A percentile compares a stretch with the other conserved stretches of the same genome.
phyloP scores from a whole-genome alignment of 2,329 filamentous ascomycete genomes.

The Drechslerella coelobrocha region DNA sequence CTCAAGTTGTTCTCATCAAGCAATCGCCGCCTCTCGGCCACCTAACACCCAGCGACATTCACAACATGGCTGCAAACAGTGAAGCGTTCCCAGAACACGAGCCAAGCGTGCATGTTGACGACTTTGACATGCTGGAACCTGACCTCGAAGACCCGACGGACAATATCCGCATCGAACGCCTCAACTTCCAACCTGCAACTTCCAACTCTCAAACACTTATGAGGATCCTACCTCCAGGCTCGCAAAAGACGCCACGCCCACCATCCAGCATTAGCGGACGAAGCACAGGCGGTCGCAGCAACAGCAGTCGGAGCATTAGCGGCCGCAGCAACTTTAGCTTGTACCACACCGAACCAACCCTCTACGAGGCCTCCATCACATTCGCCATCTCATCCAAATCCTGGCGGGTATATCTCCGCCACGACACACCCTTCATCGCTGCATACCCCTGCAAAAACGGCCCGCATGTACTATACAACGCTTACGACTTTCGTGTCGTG shows the following conservation, averaged over 20 bases:
- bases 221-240: conserved; percentile 42
- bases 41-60: conserved; percentile 67
- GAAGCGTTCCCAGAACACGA: conserved; percentile 70
- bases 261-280: conserved; percentile 45
- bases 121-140: conserved; percentile 70
- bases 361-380: conserved; percentile 68
- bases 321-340: conserved; percentile 37
- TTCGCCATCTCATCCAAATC: conserved; percentile 68
- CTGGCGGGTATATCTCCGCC: conserved; percentile 69
- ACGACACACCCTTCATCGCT: conserved; percentile 71
- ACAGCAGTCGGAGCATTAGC: conserved; percentile 45
- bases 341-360: conserved; percentile 36
- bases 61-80: conserved; percentile 71
- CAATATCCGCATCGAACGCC: conserved; percentile 72
- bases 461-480: conserved; percentile 74
- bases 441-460: conserved; percentile 70
- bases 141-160: conserved; percentile 67
- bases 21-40: conserved; percentile 65
- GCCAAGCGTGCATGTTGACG: conserved; percentile 68
- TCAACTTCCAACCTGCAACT: conserved; percentile 62
- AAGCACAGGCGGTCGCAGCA: conserved; percentile 40
- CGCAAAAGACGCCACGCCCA: conserved; percentile 26
- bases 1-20: conserved; percentile 72
- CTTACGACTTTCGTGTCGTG: conserved; percentile 69
- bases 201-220: conserved; percentile 39